Base-by-base conservation (phyloP, 768 basidiomycete species). In the Suillus hirtellus region DNA sequence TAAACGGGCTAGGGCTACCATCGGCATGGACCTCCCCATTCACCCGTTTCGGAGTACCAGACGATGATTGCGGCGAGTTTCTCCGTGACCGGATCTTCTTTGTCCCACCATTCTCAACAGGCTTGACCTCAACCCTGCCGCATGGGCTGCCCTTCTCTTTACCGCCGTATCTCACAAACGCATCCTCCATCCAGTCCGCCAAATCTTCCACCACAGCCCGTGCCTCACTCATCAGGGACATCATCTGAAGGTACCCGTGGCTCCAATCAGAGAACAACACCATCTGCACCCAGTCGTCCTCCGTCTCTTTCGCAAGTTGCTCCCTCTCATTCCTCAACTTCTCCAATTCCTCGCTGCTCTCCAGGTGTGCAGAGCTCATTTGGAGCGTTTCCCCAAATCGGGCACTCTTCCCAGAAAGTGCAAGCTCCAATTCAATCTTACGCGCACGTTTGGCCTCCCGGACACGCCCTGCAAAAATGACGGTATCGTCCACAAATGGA, bases 241-340 rank as follows among this genome's bases (percentile, higher is more conserved):
- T 84, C 96, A 99, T 99, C 79, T 97, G 96, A 69, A 96, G 82
- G 78, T 95, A 98, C 43, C 95, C 96, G 75, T 97, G 95, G 69
- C 93, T 94, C 97, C 96, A 98, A 55, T 96, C 96, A 37, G 92
- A 91, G 75, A 96, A 93, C 62, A 98, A 84, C 66, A 92, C 88
- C 82, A 95, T 89, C 73, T 92, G 90, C 24, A 97, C 94, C 95
- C 95, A 96, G 73, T 97, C 95, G 65, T 92, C 89, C 64, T 98
- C 97, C 59, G 81, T 86, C 77, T 97, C 90, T 27, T 80, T 72
- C 3, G 78, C 79, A 52, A 92, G 80, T 64, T 80, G 79, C 54
- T 88, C 85, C 60, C 85, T 79, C 72, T 92, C 90, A 65, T 78
- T 79, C 69, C 78, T 80, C 77, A 89, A 74, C 59, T 78, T 78